phyloP scores from a whole-genome alignment of 371 early-diverging fungal genomes.

The Rhizopus stolonifer region DNA sequence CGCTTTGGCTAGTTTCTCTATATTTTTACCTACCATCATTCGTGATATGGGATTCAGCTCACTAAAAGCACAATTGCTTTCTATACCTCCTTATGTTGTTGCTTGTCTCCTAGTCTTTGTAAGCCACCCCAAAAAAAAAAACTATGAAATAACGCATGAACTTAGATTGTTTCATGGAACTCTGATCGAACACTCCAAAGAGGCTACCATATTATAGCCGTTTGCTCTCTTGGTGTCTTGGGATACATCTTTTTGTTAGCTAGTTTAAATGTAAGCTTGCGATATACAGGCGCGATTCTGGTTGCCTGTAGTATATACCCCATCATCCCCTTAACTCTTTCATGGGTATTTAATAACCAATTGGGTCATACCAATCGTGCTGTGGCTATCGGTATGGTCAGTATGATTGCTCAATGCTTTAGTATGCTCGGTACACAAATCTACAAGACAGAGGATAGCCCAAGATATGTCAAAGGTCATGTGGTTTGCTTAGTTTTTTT shows the following conservation, averaged over 20 bases:
- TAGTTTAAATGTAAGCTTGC: constrained; percentile 35
- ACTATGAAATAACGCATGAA: no score
- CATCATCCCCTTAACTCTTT: constrained; percentile 49
- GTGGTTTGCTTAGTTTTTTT: constrained; percentile 50
- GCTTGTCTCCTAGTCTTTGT: constrained; percentile 38
- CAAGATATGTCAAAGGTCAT: constrained; percentile 54
- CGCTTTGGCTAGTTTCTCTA: constrained; percentile 36
- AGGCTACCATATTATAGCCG: constrained; percentile 33
- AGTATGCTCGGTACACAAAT: constrained; percentile 62
- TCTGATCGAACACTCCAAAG: constrained; percentile 39
- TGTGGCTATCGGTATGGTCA: constrained; percentile 52
- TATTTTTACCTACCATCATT: constrained; percentile 43
- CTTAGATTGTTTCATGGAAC: constrained; percentile 40
- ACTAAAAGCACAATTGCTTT: constrained; percentile 33
- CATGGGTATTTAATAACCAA: constrained; percentile 61
- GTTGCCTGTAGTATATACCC: constrained; percentile 60
- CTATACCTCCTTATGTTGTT: constrained; percentile 41
- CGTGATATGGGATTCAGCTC: constrained; percentile 38
- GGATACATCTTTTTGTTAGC: constrained; percentile 44
- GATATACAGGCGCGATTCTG: constrained; percentile 55
- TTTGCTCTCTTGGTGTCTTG: constrained; percentile 27
- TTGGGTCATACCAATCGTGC: constrained; percentile 60
- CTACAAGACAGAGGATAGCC: constrained; percentile 44
- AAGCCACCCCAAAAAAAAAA: constrained; percentile 14
- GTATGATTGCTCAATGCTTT: constrained; percentile 57